phyloP scores from a whole-genome alignment of 2,329 filamentous ascomycete genomes.

The Beauveria medogensis region DNA sequence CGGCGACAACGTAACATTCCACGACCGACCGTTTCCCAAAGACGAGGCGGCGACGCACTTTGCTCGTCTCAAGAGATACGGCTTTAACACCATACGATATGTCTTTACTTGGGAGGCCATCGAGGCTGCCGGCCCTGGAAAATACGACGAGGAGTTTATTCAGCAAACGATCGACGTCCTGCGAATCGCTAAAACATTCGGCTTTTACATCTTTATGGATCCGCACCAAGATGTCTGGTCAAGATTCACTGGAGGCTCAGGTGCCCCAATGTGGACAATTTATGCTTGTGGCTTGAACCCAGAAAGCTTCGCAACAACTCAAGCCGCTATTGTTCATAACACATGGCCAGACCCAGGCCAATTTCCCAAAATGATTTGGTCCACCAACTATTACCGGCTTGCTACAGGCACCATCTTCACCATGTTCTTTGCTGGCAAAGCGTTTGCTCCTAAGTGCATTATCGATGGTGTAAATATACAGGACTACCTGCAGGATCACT shows the following conservation, averaged over 20 bases:
- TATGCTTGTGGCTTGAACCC: slow-evolving; percentile 92
- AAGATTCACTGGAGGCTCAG: slow-evolving; percentile 85
- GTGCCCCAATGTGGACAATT: slow-evolving; percentile 94
- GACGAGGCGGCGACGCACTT: slow-evolving; percentile 84
- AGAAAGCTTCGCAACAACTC: slow-evolving; percentile 71
- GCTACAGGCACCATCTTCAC: slow-evolving; percentile 89
- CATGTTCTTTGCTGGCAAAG: slow-evolving; percentile 80
- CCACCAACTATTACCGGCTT: slow-evolving; percentile 87
- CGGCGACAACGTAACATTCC: slow-evolving; percentile 84
- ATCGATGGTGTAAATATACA: slow-evolving; percentile 95
- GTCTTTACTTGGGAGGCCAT: slow-evolving; percentile 99
- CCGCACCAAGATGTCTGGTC: slow-evolving; percentile 99
- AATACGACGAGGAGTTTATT: slow-evolving; percentile 91
- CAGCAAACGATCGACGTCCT: slow-evolving; percentile 81
- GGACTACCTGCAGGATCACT: slow-evolving; percentile 86
- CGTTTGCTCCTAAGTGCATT: slow-evolving; percentile 93
- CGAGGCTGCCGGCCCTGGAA: slow-evolving; percentile 81
- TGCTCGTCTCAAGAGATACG: slow-evolving; percentile 73
- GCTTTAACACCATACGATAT: slow-evolving; percentile 95
- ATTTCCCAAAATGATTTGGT: slow-evolving; percentile 99
- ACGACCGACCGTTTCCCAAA: slow-evolving; percentile 73
- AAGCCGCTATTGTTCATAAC: slow-evolving; percentile 92
- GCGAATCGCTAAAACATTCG: slow-evolving; percentile 77
- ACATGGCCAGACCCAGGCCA: slow-evolving; percentile 76
- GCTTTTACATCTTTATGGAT: slow-evolving; percentile 97